Percentiles rank a stretch among this genome's conserved stretches.
These are phyloP conservation scores for Solanum chmielewskii DNA, from an alignment of 257 asterid species.

Conservation along the genomic window DNA sequence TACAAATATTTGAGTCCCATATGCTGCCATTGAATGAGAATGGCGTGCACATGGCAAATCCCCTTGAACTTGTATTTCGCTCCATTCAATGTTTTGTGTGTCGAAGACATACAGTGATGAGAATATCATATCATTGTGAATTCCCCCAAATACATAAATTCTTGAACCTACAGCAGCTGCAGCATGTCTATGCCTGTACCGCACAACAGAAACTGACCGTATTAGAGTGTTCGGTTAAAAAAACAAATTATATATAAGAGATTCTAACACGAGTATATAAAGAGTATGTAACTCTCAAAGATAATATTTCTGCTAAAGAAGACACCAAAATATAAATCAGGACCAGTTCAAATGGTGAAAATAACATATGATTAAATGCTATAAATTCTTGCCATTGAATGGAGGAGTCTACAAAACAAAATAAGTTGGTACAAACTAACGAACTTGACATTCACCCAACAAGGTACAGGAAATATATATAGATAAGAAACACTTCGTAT, in stretches of 20 bases:
- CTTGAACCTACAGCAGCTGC: conserved; percentile 67
- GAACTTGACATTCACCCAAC: not conserved
- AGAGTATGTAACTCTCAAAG: not conserved
- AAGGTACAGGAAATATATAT: not conserved
- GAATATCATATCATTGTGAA: conserved; percentile 33
- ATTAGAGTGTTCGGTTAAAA: not conserved
- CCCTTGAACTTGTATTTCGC: conserved; percentile 45
- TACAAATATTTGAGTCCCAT: conserved; percentile 39
- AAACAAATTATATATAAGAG: not conserved
- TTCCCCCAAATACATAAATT: conserved; percentile 81
- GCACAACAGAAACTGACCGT: not conserved
- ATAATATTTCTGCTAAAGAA: not conserved
- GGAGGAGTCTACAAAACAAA: not conserved
- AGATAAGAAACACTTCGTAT: not conserved
- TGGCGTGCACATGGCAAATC: conserved; percentile 77
- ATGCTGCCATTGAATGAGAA: conserved; percentile 76
- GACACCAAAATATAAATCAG: not conserved
- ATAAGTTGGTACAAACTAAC: not conserved
- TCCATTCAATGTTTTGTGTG: conserved; percentile 51
- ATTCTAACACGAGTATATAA: not conserved
- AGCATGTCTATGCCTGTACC: conserved; percentile 87
- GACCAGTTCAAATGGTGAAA: not conserved
- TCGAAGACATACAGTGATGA: conserved; percentile 60
- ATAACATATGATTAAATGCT: not conserved
- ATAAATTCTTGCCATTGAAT: not conserved